Conservation (phyloP, 1,139 yeast genomes). For the Arxiozyma heterogenica region DNA sequence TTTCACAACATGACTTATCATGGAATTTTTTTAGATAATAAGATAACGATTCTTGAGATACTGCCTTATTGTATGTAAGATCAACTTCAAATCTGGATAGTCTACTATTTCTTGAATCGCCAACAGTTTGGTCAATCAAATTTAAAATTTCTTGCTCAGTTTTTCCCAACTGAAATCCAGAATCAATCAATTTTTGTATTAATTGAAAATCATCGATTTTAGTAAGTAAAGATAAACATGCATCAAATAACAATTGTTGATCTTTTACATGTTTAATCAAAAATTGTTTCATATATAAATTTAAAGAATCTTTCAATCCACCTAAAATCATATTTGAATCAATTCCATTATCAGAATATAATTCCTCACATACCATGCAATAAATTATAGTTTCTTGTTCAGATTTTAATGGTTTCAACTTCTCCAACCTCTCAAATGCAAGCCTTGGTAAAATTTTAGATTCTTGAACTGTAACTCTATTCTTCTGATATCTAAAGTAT, state of each 20-base stretch:
- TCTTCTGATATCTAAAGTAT: slow-evolving; percentile 16
- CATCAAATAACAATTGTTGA: slow-evolving; percentile 11
- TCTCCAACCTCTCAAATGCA: slow-evolving; percentile 17
- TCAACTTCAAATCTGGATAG: slow-evolving; percentile 24
- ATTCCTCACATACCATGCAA: slow-evolving; percentile 23
- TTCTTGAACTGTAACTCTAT: slow-evolving; percentile 17
- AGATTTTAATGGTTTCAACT: slow-evolving; percentile 20
- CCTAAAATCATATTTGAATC: slow-evolving; percentile 16
- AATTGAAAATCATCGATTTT: slow-evolving; percentile 26
- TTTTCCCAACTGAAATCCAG: slow-evolving; percentile 15
- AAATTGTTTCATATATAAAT: slow-evolving; percentile 27
- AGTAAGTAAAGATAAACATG: slow-evolving; percentile 15
- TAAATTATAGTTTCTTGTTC: slow-evolving; percentile 28
- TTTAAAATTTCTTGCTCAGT: slow-evolving; percentile 13
- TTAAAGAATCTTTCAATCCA: slow-evolving; percentile 19
- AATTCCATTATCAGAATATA: slow-evolving; percentile 17
- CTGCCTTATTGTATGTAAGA: slow-evolving; percentile 7
- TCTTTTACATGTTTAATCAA: slow-evolving; percentile 20
- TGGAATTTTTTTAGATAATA: slow-evolving; percentile 23
- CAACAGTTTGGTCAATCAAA: slow-evolving; percentile 11
- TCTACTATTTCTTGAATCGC: slow-evolving; percentile 26
- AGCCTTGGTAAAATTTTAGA: slow-evolving; percentile 18
- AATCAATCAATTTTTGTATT: slow-evolving; percentile 16
- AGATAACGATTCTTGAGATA: slow-evolving; percentile 14
- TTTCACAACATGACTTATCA: slow-evolving; percentile 27